phyloP scores from a whole-genome alignment of 2,329 filamentous ascomycete genomes.

The Trichoderma sp. region DNA sequence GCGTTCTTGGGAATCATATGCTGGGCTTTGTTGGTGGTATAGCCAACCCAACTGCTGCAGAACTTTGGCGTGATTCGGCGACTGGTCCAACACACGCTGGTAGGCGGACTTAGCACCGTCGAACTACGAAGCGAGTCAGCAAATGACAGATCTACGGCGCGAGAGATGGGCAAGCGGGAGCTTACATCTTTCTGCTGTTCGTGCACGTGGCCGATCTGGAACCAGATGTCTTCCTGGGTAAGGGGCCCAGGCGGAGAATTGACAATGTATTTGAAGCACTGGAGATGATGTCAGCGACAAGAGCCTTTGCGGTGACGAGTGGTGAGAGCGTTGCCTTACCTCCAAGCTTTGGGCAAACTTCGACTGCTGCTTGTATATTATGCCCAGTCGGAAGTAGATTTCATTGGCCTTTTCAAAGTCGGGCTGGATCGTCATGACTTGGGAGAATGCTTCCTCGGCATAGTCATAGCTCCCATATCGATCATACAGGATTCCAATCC shows the following conservation, averaged over 20 bases:
- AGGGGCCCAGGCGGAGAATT: constrained; percentile 86
- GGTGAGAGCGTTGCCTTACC: constrained; percentile 53
- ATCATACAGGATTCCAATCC: constrained; percentile 96
- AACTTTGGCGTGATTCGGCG: constrained; percentile 96
- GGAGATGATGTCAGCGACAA: constrained; percentile 3
- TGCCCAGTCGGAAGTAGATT: constrained; percentile 97
- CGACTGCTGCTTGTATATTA: constrained; percentile 98
- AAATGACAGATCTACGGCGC: neutral
- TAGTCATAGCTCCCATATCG: constrained; percentile 95
- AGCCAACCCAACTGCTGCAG: constrained; percentile 97
- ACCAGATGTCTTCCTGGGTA: constrained; percentile 98
- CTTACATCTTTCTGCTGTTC: constrained; percentile 98
- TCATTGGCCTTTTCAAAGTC: constrained; percentile 98
- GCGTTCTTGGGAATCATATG: constrained; percentile 88
- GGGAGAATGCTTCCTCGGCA: constrained; percentile 95
- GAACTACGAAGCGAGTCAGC: constrained; percentile 60
- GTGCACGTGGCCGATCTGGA: constrained; percentile 98
- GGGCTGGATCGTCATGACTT: constrained; percentile 98
- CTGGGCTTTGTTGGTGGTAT: constrained; percentile 92
- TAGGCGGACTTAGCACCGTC: constrained; percentile 92
- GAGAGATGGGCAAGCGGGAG: constrained; percentile 32
- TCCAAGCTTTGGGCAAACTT: constrained; percentile 92
- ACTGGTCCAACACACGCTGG: constrained; percentile 86
- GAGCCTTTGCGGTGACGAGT: neutral
- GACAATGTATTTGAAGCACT: constrained; percentile 99